These are phyloP conservation scores for Nymphaea colorata DNA, from an alignment of 164 flowering plant genomes.

Conservation along the genomic window DNA sequence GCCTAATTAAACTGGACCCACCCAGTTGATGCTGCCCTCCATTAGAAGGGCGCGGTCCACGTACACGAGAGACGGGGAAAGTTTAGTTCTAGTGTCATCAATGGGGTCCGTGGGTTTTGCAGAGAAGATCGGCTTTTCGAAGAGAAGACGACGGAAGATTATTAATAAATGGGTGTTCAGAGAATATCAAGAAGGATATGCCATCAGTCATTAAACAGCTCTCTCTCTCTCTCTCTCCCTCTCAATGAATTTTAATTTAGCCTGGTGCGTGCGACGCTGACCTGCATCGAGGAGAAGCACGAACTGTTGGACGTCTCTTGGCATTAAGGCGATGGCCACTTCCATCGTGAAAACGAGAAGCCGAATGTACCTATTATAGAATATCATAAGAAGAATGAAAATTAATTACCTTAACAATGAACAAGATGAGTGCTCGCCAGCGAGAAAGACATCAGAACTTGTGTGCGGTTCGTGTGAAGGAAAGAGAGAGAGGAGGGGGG, in stretches of 20 bases:
- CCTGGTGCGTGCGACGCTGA: constrained; percentile 21
- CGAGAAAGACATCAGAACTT: neutral
- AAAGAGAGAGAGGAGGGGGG: neutral
- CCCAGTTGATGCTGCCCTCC: too few relatives aligned
- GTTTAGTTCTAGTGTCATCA: neutral
- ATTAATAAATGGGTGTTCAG: neutral
- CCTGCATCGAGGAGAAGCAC: constrained; percentile 91
- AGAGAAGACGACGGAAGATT: neutral
- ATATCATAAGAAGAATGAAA: neutral
- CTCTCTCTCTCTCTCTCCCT: neutral
- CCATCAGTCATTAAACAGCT: neutral
- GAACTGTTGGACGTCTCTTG: constrained; percentile 64
- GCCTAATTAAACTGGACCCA: too few relatives aligned
- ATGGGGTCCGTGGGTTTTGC: neutral
- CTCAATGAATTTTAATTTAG: neutral
- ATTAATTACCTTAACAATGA: too few relatives aligned
- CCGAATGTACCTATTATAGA: constrained; percentile 50
- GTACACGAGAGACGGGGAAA: neutral
- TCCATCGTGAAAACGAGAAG: constrained; percentile 87
- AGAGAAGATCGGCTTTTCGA: too few relatives aligned
- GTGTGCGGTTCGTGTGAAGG: neutral
- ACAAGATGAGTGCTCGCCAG: too few relatives aligned
- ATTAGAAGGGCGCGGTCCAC: too few relatives aligned
- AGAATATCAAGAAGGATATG: neutral
- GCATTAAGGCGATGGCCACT: constrained; percentile 81